Base-by-base conservation (phyloP, 371 early-diverging fungal genomes). In the Syncephalis plumigaleata region DNA sequence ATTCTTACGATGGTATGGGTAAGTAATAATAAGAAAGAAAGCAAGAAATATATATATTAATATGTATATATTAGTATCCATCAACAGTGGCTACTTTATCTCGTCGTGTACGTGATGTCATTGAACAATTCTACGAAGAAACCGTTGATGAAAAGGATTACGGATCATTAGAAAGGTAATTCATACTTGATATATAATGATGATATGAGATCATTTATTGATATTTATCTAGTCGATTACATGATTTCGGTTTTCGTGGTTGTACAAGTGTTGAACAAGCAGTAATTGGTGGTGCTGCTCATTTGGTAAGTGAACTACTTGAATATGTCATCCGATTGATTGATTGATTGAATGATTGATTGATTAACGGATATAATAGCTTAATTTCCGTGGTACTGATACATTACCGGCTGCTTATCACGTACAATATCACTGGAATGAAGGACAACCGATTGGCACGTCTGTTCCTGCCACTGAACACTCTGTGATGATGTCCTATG, bases 401-500 rank as follows among this genome's bases (percentile, higher is more conserved):
- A 88, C 85, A 4, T 48, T 87, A 58, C 61, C 67, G 22, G 87
- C 86, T 0, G 77, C 78, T 1, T 84, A 61, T 53, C 80, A 81
- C 56, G 81, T 71, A 4, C 87, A 88, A 53, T 74, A 64, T 44
- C 46, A 68, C 17, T 70, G 84, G 36, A 88, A 88, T 45, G 55
- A 56, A 23, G 84, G 86, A 1, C 57, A 64, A 8, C 75, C 85
- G 0, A 70, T 85, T 9, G 89, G 63, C 0, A 64, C 62, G 2
- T 81, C 84, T 23, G 77, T 88, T 45, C 89, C 89, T 0, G 86
- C 89, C 0, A 88, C 86, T 2, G 89, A 88, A 51, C 89, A 88
- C 54, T 88, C 89, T 15, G 77, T 88, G 44, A 87, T 88, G 89
- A 87, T 77, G 0, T 58, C 85, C 9, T 71, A 63, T 56, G 42